Evolutionary conservation across 2,329 filamentous ascomycete species (phyloP), one percentile per base, ranked within the genome.

Genomic region (Kalaharituber pfeilii): DNA sequence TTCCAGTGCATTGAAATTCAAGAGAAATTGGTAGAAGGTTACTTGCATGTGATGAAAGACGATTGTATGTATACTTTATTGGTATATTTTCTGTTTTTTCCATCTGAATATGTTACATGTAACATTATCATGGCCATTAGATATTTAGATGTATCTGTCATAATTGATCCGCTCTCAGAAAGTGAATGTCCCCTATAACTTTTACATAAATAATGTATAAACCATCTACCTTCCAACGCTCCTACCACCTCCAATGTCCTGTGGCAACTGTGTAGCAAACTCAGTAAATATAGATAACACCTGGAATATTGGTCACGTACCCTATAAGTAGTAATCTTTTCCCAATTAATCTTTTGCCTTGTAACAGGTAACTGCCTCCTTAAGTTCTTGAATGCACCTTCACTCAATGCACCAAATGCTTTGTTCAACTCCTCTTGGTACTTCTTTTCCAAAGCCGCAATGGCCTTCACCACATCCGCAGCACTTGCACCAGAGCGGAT

Each of bases 331-430:
- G 86, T 83, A 62, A 98, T 86, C 74, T 94, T 95, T 69, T 98
- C 89, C 91, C 91, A 98, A 71, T 98, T 91, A 63, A 98, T 89
- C 77, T 95, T 95, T 74, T 98, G 91, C 66, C 91, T 81, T 58
- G 91, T 98, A 57, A 98, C 87, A 0, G 91, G 91, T 67, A 98
- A 72, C 71, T 96, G 91, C 70, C 91, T 79, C 66, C 91, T 79
- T 67, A 98, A 70, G 1, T 81, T 80, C 77, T 96, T 98, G 72
- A 98, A 98, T 0, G 87, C 86, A 8, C 88, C 89, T 71, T 98
- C 91, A 65, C 86, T 91, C 67, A 98, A 73, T 60, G 75, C 82
- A 13, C 80, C 81, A 68, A 98, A 96, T 15, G 87, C 87, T 66
- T 80, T 79, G 72, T 96, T 98, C 62, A 98, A 72, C 66, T 95